A percentile compares a stretch with the other conserved stretches of the same genome.
These are phyloP conservation scores for Dipteronia dyeriana DNA, from an alignment of 345 rosid species.

Conservation along the genomic window DNA sequence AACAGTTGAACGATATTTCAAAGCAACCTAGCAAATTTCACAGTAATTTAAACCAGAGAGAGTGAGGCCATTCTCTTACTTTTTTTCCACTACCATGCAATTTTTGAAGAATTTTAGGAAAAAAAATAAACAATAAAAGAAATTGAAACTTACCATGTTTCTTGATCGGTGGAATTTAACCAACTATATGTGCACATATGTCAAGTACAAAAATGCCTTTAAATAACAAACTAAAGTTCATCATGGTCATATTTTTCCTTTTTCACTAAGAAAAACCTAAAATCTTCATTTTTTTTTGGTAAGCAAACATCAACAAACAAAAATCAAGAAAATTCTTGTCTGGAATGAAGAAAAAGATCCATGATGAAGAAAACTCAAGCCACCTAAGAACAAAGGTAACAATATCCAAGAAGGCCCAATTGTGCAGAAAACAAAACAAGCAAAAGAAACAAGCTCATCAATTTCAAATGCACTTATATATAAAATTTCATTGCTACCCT, in stretches of 20 bases:
- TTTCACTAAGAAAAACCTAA: background rate
- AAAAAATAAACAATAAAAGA: background rate
- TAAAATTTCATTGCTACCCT: background rate
- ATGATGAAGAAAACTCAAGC: background rate
- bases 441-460: background rate
- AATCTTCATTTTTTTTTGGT: background rate
- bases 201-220: background rate
- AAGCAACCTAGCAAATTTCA: conserved; percentile 3
- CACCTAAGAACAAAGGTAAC: background rate
- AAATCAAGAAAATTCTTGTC: background rate
- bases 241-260: background rate
- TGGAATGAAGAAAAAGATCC: background rate
- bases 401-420: background rate
- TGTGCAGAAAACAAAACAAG: background rate
- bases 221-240: background rate
- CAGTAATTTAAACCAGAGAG: background rate
- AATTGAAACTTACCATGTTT: background rate
- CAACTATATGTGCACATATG: background rate
- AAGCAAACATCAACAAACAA: background rate
- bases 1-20: background rate
- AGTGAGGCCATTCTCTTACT: background rate
- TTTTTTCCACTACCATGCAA: background rate
- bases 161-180: background rate
- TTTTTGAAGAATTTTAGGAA: background rate
- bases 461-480: background rate